Percentiles rank a stretch among this genome's conserved stretches.
These are phyloP conservation scores for Urochloa ruziziensis DNA, from an alignment of 176 grass and related monocot species.

Conservation along the genomic window DNA sequence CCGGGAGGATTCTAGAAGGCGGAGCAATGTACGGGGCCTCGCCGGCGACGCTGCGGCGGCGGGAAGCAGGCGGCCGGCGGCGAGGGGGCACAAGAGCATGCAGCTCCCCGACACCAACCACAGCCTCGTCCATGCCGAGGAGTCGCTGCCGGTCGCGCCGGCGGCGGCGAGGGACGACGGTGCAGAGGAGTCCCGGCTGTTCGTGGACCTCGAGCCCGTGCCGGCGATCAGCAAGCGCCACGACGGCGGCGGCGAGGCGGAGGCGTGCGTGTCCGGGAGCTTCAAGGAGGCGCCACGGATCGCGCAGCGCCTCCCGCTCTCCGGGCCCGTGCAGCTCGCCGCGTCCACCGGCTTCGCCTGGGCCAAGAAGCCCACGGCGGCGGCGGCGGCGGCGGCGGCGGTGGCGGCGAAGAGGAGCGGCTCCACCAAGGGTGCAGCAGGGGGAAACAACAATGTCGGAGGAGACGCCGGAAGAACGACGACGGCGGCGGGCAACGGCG, in stretches of 20 bases:
- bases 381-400: background rate
- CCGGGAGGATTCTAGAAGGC: conserved; percentile 55
- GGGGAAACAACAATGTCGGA: background rate
- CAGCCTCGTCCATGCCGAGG: conserved; percentile 50
- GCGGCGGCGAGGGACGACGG: conserved; percentile 18
- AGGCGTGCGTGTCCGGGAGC: conserved; percentile 20
- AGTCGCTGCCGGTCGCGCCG: conserved; percentile 28
- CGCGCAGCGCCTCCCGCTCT: conserved; percentile 22
- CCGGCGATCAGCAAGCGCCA: conserved; percentile 38
- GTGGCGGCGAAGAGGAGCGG: conserved; percentile 17
- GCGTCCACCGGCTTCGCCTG: conserved; percentile 62
- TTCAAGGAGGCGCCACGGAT: conserved; percentile 35
- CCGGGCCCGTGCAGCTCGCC: conserved; percentile 44
- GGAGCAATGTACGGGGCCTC: conserved; percentile 20
- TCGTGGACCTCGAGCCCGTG: conserved; percentile 47
- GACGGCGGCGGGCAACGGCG: background rate
- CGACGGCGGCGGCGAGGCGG: background rate
- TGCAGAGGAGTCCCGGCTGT: conserved; percentile 34
- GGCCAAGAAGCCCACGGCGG: conserved; percentile 57
- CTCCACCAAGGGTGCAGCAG: conserved; percentile 16
- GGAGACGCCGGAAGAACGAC: conserved; percentile 5
- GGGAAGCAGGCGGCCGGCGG: too few relatives aligned
- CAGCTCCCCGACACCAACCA: conserved; percentile 42
- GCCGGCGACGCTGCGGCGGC: conserved; percentile 15
- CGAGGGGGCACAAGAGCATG: conserved; percentile 48